Base-by-base conservation (phyloP, 2,329 filamentous ascomycete species). In the Aspergillus uvarum region DNA sequence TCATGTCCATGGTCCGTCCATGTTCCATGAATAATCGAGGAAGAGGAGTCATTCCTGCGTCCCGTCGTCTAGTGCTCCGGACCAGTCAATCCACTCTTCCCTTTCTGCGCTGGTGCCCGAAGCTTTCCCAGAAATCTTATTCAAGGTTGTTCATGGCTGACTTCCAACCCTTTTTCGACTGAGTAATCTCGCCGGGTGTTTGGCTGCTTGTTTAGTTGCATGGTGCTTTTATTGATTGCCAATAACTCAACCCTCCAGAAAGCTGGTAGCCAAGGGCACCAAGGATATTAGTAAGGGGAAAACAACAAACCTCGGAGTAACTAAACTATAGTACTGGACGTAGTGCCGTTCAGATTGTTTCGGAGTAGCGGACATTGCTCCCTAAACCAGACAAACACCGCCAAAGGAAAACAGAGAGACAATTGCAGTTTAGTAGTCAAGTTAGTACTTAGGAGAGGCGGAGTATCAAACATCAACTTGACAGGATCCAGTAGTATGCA, bases 81-180 rank as follows among this genome's bases (percentile, higher is more conserved):
- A 59, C 57, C 53, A 35, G 42, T 38, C 47, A 38, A 48, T 29
- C 51, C 51, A 56, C 38, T 47, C 51, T 60, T 49, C 58, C 49
- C 35, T 38, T 57, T 57, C 60, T 59, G 59, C 47, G 54, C 58
- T 58, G 61, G 47, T 65, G 65, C 63, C 63, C 63, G 59, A 65
- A 56, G 48, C 49, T 53, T 49, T 58, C 50, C 51, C 56, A 48
- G 49, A 35, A 29, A 48, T 47, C 19, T 11, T 38, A 24, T 50
- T 58, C 53, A n/a, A 26, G 5, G 4, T 51, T 54, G 49, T 7
- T 12, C 24, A 10, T 47, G 14, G 42, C 19, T 35, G 29, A n/a
- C 51, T 44, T 48, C 24, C 38, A 32, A 59, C 14, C 38, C 38
- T 16, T 44, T 44, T 8, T 10, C 26, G 26, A 29, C 26, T 29